Conservation (phyloP, 371 early-diverging fungal genomes). For the Mortierella sp. region DNA sequence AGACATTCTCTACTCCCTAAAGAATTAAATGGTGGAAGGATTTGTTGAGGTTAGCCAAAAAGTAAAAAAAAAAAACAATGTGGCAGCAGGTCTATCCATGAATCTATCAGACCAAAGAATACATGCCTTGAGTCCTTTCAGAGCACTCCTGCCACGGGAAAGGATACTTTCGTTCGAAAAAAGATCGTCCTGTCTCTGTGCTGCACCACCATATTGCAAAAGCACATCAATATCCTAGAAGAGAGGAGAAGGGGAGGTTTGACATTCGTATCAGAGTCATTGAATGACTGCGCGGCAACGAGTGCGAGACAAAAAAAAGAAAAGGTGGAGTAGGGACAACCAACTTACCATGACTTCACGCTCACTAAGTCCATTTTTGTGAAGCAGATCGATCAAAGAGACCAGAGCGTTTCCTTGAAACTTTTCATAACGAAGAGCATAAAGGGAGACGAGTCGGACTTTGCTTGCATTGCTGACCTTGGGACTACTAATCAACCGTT, state of each 20-base stretch:
- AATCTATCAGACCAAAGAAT: too few species aligned
- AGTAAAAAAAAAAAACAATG: neutral
- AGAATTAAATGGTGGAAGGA: neutral
- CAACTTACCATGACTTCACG: conserved; percentile 73
- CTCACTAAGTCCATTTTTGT: conserved; percentile 74
- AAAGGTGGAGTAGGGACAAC: too few species aligned
- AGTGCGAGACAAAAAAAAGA: neutral
- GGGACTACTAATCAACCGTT: conserved; percentile 72
- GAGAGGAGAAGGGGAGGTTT: neutral
- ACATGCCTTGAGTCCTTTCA: conserved; percentile 83
- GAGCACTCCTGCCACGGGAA: conserved; percentile 80
- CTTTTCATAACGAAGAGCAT: conserved; percentile 92
- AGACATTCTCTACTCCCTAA: conserved; percentile 97
- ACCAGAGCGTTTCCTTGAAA: conserved; percentile 73
- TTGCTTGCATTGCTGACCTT: conserved; percentile 80
- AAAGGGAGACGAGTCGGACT: conserved; percentile 83
- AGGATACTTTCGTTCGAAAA: conserved; percentile 88
- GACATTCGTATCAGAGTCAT: neutral
- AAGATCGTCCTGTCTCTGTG: conserved; percentile 89
- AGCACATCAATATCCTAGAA: conserved; percentile 74
- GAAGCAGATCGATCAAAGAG: conserved; percentile 74
- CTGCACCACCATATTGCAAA: conserved; percentile 81
- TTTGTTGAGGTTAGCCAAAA: neutral
- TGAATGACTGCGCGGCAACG: neutral
- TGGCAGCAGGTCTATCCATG: neutral